phyloP scores from a whole-genome alignment of 345 rosid species.

The Microcos paniculata region DNA sequence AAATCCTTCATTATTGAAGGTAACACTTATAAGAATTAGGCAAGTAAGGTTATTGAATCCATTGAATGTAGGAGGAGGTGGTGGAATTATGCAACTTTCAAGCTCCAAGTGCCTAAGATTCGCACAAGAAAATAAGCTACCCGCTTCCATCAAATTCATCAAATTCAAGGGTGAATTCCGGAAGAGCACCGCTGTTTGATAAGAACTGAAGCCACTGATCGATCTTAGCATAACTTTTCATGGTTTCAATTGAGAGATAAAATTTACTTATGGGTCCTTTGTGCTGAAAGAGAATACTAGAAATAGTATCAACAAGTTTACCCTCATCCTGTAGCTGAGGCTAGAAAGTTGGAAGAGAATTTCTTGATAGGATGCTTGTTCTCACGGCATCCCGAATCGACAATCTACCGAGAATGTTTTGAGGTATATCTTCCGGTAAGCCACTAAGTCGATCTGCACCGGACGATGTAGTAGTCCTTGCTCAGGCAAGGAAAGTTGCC shows the following conservation, averaged over 20 bases:
- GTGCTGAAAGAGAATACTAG: not conserved
- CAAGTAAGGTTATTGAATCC: not conserved
- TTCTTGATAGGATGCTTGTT: not conserved
- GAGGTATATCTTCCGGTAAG: not conserved
- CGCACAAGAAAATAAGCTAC: not conserved
- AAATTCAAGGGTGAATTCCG: not conserved
- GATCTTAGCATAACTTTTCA: not conserved
- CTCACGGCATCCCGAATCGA: not conserved
- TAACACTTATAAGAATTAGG: not conserved
- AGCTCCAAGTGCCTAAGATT: not conserved
- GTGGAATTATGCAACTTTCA: not conserved
- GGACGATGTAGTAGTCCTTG: no score
- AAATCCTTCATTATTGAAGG: not conserved
- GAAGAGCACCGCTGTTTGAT: not conserved
- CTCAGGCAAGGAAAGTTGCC: no score
- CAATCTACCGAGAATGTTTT: not conserved
- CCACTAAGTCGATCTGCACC: not conserved
- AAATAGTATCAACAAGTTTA: not conserved
- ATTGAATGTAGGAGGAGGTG: not conserved
- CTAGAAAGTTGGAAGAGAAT: no score
- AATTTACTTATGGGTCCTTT: not conserved
- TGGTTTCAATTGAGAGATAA: not conserved
- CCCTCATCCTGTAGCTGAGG: not conserved
- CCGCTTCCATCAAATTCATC: not conserved
- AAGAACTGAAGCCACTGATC: not conserved